These are phyloP conservation scores for Protomyces gravidus DNA, from an alignment of 1,139 yeast genomes.

Conservation along the genomic window DNA sequence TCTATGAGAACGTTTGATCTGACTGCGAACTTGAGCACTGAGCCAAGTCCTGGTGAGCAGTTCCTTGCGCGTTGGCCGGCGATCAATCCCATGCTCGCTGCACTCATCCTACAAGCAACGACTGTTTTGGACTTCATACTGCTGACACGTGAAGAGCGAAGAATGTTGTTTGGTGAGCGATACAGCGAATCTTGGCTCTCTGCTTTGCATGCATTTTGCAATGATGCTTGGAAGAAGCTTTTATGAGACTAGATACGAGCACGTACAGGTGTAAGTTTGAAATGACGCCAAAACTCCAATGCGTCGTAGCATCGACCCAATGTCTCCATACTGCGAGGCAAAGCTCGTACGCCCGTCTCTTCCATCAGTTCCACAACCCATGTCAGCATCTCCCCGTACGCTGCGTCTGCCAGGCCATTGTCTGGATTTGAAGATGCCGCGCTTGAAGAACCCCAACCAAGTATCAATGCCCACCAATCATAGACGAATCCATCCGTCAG, in stretches of 20 bases:
- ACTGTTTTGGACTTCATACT: not conserved
- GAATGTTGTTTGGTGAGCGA: not conserved
- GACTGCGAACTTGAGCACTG: not conserved
- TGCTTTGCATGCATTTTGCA: not conserved
- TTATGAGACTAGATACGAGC: conserved; percentile 4
- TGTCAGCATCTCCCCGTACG: conserved; percentile 4
- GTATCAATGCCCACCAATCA: conserved; percentile 27
- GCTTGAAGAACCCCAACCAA: conserved; percentile 20
- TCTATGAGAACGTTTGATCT: not conserved
- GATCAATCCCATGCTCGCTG: not conserved
- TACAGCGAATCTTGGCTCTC: not conserved
- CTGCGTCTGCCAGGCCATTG: not conserved
- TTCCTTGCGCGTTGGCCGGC: not conserved
- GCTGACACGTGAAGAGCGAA: not conserved
- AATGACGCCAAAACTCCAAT: conserved; percentile 18
- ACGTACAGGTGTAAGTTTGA: conserved; percentile 16
- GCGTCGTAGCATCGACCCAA: conserved; percentile 25
- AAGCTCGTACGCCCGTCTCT: conserved; percentile 11
- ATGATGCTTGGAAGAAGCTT: not conserved
- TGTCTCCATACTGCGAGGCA: conserved; percentile 19
- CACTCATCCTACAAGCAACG: not conserved
- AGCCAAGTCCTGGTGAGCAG: not conserved
- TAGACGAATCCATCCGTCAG: conserved; percentile 26
- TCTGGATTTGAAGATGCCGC: not conserved
- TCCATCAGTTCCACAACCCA: conserved; percentile 23